These are phyloP conservation scores for Thymus quinquecostatus DNA, from an alignment of 257 asterid species.

Conservation along the genomic window DNA sequence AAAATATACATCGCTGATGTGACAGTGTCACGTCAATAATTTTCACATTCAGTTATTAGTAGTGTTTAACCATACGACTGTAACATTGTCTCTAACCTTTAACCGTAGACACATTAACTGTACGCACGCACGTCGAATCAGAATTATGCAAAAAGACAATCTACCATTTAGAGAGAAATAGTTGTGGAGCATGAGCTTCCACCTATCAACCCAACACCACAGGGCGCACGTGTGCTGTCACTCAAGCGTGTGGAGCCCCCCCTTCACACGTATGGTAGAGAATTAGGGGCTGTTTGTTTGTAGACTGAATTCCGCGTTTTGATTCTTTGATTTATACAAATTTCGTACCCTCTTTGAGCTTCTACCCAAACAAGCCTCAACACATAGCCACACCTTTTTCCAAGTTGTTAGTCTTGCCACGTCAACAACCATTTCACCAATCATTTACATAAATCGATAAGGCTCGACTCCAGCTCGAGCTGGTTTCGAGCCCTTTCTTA, in stretches of 20 bases:
- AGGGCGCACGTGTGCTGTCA: conserved; percentile 28
- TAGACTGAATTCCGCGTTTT: neutral
- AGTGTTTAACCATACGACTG: no score
- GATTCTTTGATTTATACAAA: neutral
- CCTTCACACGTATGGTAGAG: conserved; percentile 27
- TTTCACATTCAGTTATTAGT: no score
- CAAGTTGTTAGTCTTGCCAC: conserved; percentile 30
- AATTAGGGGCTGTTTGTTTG: neutral
- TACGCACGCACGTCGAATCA: no score
- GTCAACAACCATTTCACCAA: conserved; percentile 28
- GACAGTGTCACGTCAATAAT: no score
- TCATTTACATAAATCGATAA: neutral
- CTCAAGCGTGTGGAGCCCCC: conserved; percentile 29
- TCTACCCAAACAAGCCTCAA: neutral
- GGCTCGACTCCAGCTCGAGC: no score
- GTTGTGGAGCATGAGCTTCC: conserved; percentile 5
- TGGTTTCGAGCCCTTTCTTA: no score
- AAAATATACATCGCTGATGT: no score
- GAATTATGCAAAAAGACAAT: no score
- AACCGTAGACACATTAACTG: no score
- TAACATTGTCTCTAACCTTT: no score
- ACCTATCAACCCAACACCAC: conserved; percentile 12
- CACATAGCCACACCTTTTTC: conserved; percentile 21
- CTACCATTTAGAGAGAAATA: neutral
- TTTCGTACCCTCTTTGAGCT: neutral